Percentiles rank a stretch among this genome's conserved stretches.
phyloP scores from a whole-genome alignment of 805 yeast genomes.

The Wickerhamiella alocasiicola region DNA sequence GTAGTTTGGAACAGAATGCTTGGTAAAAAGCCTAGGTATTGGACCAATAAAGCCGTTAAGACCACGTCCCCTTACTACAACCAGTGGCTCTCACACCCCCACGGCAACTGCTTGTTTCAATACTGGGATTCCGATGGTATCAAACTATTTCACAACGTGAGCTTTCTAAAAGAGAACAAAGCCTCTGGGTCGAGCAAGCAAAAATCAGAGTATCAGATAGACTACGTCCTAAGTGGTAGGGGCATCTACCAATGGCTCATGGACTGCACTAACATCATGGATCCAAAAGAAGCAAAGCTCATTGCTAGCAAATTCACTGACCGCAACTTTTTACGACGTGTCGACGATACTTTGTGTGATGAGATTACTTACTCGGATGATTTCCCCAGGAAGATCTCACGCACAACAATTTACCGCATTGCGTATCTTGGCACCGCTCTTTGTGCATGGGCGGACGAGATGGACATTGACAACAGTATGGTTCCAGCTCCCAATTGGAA shows the following conservation, averaged over 20 bases:
- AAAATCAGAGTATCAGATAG: conserved; percentile 18
- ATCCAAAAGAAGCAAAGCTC: conserved; percentile 20
- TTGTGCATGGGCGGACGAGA: not conserved
- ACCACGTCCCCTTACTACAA: conserved; percentile 48
- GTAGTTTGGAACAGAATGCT: conserved; percentile 49
- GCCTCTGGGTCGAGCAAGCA: conserved; percentile 14
- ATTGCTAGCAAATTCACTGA: conserved; percentile 22
- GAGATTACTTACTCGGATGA: conserved; percentile 11
- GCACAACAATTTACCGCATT: conserved; percentile 15
- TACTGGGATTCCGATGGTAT: conserved; percentile 66
- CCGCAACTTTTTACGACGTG: conserved; percentile 23
- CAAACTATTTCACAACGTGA: conserved; percentile 39
- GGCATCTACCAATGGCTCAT: conserved; percentile 75
- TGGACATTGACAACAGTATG: not conserved
- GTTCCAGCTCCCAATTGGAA: not conserved
- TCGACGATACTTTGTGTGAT: conserved; percentile 13
- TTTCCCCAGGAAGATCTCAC: conserved; percentile 9
- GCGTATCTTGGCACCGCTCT: conserved; percentile 14
- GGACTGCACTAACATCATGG: conserved; percentile 72
- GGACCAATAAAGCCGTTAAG: not conserved
- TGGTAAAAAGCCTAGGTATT: conserved; percentile 42
- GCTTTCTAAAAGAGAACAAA: conserved; percentile 20
- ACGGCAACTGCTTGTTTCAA: conserved; percentile 68
- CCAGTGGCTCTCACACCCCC: conserved; percentile 75
- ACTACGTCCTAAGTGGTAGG: conserved; percentile 57